Evolutionary conservation across 1,284 basidiomycete genomes (phyloP).

Genomic region (Trichosporon sp.): DNA sequence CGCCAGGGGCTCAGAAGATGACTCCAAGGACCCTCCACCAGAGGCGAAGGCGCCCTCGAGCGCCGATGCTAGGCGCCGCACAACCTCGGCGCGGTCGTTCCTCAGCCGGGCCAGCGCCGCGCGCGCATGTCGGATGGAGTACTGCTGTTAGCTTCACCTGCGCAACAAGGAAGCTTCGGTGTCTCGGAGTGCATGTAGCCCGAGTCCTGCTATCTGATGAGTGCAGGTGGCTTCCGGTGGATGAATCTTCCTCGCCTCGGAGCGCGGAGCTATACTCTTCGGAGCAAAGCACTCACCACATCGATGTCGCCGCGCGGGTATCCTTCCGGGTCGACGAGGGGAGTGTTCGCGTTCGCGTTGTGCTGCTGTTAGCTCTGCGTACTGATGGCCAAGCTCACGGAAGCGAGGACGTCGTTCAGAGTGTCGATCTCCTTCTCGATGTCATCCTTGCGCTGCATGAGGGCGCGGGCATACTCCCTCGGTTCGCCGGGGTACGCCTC

Average conservation of each 20-base stretch:
- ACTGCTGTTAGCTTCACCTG: constrained; percentile 48
- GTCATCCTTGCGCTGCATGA: constrained; percentile 54
- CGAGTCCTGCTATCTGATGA: too few species aligned
- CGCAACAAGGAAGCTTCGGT: too few species aligned
- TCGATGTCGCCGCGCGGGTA: constrained; percentile 77
- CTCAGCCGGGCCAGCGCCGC: constrained; percentile 59
- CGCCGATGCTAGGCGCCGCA: constrained; percentile 67
- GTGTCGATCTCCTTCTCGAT: constrained; percentile 53
- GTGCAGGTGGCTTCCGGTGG: too few species aligned
- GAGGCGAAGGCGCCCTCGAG: constrained; percentile 63
- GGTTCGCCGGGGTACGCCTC: constrained; percentile 52
- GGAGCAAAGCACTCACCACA: constrained; percentile 55
- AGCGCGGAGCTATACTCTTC: neutral
- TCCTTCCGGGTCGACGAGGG: constrained; percentile 78
- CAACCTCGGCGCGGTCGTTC: constrained; percentile 73
- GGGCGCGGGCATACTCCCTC: constrained; percentile 50
- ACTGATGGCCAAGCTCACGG: constrained; percentile 28
- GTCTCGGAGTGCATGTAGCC: too few species aligned
- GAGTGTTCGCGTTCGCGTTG: constrained; percentile 56
- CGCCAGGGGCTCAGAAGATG: neutral
- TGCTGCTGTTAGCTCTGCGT: constrained; percentile 38
- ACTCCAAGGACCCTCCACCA: constrained; percentile 7
- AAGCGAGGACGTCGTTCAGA: constrained; percentile 45
- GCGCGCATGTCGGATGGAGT: constrained; percentile 71
- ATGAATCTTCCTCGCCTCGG: too few species aligned